phyloP scores from a whole-genome alignment of 495 filamentous ascomycete genomes.

The Cenococcum geophilum region DNA sequence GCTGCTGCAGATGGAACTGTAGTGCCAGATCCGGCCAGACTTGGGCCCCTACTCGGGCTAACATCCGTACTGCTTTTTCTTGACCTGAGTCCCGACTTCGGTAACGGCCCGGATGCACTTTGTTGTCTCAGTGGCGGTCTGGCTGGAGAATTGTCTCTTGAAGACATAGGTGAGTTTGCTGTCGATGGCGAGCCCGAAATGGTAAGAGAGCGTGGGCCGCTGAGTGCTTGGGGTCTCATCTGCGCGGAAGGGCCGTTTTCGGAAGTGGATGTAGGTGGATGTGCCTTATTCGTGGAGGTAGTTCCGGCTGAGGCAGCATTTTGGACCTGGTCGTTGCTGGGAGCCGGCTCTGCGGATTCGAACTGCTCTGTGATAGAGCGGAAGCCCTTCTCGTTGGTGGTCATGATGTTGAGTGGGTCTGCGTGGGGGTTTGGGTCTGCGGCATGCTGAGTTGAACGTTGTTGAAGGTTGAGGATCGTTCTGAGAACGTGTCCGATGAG shows the following conservation, averaged over 20 bases:
- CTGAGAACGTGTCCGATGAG: not conserved
- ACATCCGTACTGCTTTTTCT: slow-evolving; percentile 65
- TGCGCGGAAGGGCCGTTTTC: slow-evolving; percentile 7
- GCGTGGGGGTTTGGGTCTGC: slow-evolving; percentile 17
- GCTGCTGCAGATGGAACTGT: slow-evolving; percentile 54
- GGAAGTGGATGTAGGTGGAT: slow-evolving; percentile 17
- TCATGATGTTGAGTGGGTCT: slow-evolving; percentile 19
- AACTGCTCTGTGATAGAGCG: slow-evolving; percentile 25
- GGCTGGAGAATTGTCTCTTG: slow-evolving; percentile 36
- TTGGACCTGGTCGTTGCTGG: not conserved
- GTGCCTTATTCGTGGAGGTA: slow-evolving; percentile 9
- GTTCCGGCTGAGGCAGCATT: slow-evolving; percentile 3
- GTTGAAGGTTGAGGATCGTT: not conserved
- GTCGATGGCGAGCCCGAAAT: slow-evolving; percentile 29
- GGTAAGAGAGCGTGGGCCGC: slow-evolving; percentile 23
- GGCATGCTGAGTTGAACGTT: slow-evolving; percentile 20
- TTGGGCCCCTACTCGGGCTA: slow-evolving; percentile 56
- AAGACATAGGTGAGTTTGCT: slow-evolving; percentile 34
- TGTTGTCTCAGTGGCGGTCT: slow-evolving; percentile 18
- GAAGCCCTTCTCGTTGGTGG: slow-evolving; percentile 22
- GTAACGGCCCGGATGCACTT: slow-evolving; percentile 9
- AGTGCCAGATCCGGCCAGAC: slow-evolving; percentile 41
- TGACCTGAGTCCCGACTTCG: slow-evolving; percentile 44
- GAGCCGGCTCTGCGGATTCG: slow-evolving; percentile 29
- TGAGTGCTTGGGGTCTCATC: slow-evolving; percentile 16